Evolutionary conservation across 257 asterid genomes (phyloP).

Genomic region (Schizonepeta tenuifolia): DNA sequence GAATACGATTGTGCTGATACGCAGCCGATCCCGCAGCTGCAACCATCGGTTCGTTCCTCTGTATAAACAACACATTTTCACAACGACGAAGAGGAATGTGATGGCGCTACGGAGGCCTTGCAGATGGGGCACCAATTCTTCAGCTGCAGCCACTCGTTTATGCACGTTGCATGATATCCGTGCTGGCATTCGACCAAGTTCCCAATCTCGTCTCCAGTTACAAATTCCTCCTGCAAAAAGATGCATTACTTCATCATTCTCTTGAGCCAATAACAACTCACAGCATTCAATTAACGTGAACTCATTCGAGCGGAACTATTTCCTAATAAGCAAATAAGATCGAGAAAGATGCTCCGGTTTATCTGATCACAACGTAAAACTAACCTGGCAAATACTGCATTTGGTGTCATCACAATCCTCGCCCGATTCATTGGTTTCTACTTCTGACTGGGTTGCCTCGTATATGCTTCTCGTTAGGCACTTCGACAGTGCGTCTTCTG

Average conservation of each 20-base stretch:
- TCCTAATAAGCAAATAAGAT: background rate
- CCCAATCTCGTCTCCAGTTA: slow-evolving; percentile 68
- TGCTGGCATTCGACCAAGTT: slow-evolving; percentile 72
- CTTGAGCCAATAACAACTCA: background rate
- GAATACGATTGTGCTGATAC: background rate
- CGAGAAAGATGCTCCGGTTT: background rate
- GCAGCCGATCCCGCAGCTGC: background rate
- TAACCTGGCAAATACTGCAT: slow-evolving; percentile 94
- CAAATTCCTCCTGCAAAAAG: slow-evolving; percentile 77
- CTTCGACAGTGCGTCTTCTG: slow-evolving; percentile 74
- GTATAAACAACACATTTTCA: slow-evolving; percentile 12
- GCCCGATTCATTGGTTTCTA: slow-evolving; percentile 32
- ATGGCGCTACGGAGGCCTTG: slow-evolving; percentile 60
- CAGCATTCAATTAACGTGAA: too few species aligned
- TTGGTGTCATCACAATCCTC: slow-evolving; percentile 59
- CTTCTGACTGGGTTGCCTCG: slow-evolving; percentile 38
- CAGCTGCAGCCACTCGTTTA: slow-evolving; percentile 70
- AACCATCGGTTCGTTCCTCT: background rate
- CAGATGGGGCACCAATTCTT: slow-evolving; percentile 98
- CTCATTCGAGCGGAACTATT: background rate
- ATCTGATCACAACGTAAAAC: background rate
- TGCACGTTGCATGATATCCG: slow-evolving; percentile 64
- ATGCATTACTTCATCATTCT: background rate
- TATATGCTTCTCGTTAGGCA: slow-evolving; percentile 61
- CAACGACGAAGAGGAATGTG: slow-evolving; percentile 28